Evolutionary conservation across 805 yeast species (phyloP).

Genomic region (Hemisphaericaspora nanyangensis): DNA sequence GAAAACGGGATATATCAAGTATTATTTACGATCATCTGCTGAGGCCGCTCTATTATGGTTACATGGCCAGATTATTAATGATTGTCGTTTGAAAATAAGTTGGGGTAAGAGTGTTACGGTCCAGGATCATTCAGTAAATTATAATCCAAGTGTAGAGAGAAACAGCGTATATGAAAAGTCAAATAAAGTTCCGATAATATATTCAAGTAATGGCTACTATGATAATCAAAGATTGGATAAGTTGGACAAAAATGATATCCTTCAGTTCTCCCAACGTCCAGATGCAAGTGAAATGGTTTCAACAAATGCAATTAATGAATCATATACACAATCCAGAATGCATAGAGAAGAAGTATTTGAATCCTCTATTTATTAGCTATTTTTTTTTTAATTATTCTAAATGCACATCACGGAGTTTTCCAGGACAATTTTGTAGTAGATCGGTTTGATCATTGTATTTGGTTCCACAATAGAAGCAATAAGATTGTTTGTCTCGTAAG

Average conservation of each 20-base stretch:
- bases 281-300: conserved; percentile 15
- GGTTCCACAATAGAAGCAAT: conserved; percentile 51
- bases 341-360: conserved; percentile 10
- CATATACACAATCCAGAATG: conserved; percentile 13
- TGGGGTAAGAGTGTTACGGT: conserved; percentile 26
- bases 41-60: conserved; percentile 33
- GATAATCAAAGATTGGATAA: conserved; percentile 17
- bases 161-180: conserved; percentile 9
- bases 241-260: conserved; percentile 9
- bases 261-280: conserved; percentile 4
- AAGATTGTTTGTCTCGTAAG: conserved; percentile 36
- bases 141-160: not conserved
- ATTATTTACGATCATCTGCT: conserved; percentile 29
- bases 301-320: conserved; percentile 15
- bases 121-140: not conserved
- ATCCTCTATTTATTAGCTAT: conserved; percentile 3
- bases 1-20: conserved; percentile 23
- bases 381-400: too few relatives aligned
- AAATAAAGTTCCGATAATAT: conserved; percentile 15
- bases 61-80: conserved; percentile 28
- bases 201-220: conserved; percentile 14
- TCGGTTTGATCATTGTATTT: conserved; percentile 34
- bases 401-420: conserved; percentile 43
- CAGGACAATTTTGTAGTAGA: conserved; percentile 46
- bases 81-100: conserved; percentile 21